Evolutionary conservation across 495 filamentous ascomycete species (phyloP).

Genomic region (Cenococcum geophilum): DNA sequence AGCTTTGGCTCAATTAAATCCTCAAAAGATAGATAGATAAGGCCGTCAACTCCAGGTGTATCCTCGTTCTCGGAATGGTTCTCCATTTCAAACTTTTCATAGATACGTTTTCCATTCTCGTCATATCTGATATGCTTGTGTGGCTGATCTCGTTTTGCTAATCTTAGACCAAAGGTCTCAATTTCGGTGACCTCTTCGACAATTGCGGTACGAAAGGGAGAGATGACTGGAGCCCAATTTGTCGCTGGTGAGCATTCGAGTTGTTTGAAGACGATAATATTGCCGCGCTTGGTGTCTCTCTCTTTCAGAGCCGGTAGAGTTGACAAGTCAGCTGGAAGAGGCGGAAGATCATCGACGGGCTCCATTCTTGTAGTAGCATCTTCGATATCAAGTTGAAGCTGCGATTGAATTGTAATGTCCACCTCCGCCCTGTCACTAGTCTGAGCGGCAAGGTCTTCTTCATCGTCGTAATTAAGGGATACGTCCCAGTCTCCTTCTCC

Average conservation of each 20-base stretch:
- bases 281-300: conserved; percentile 51
- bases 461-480: conserved; percentile 36
- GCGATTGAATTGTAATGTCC: conserved; percentile 30
- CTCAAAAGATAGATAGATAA: conserved; percentile 46
- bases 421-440: conserved; percentile 36
- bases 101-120: conserved; percentile 52
- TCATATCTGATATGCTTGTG: conserved; percentile 43
- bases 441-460: conserved; percentile 16
- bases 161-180: conserved; percentile 51
- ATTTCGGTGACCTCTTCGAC: conserved; percentile 43
- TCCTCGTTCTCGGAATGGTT: conserved; percentile 49
- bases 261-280: conserved; percentile 75
- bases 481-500: conserved; percentile 36
- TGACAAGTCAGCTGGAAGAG: conserved; percentile 56
- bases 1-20: conserved; percentile 60
- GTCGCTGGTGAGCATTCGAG: conserved; percentile 65
- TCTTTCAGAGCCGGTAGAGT: conserved; percentile 50
- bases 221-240: conserved; percentile 71
- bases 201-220: conserved; percentile 59
- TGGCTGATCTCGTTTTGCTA: conserved; percentile 63
- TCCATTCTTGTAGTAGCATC: conserved; percentile 10
- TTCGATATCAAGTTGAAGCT: conserved; percentile 25
- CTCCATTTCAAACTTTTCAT: conserved; percentile 63
- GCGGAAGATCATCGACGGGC: conserved; percentile 41
- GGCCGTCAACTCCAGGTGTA: conserved; percentile 49